phyloP scores from a whole-genome alignment of 805 yeast species.

The Barnettozyma sp. region DNA sequence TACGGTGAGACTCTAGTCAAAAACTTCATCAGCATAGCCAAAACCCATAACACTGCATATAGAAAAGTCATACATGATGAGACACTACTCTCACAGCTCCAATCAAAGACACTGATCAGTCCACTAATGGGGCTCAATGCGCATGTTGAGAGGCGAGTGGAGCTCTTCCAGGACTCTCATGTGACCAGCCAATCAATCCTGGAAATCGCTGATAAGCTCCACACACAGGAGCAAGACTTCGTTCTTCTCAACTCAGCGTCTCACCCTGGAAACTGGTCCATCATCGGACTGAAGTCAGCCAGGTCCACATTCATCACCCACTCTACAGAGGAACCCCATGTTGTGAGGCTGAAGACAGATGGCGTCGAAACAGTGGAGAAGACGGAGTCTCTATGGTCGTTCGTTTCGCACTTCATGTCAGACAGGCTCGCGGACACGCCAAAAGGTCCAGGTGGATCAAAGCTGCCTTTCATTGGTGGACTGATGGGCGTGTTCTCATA shows the following conservation, averaged over 20 bases:
- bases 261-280: slow-evolving; percentile 80
- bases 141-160: too few relatives aligned
- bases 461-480: slow-evolving; percentile 87
- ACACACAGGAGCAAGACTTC: slow-evolving; percentile 35
- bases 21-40: slow-evolving; percentile 42
- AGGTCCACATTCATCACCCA: slow-evolving; percentile 47
- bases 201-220: slow-evolving; percentile 45
- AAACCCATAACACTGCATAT: slow-evolving; percentile 19
- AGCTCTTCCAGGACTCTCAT: slow-evolving; percentile 4
- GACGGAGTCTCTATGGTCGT: slow-evolving; percentile 42
- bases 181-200: slow-evolving; percentile 25
- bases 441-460: too few relatives aligned
- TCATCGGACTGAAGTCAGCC: slow-evolving; percentile 62
- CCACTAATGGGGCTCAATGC: slow-evolving; percentile 13
- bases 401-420: slow-evolving; percentile 43
- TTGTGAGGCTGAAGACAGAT: slow-evolving; percentile 4
- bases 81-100: slow-evolving; percentile 7
- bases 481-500: slow-evolving; percentile 79
- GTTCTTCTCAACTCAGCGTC: slow-evolving; percentile 72
- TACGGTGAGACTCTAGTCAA: slow-evolving; percentile 51
- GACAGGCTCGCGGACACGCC: too few relatives aligned
- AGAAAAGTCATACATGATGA: slow-evolving; percentile 18
- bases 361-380: background rate
- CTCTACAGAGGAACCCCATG: slow-evolving; percentile 38
- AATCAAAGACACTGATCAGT: slow-evolving; percentile 10